phyloP scores from a whole-genome alignment of 169 alveolate species.

The Plasmodium billcollinsi region DNA sequence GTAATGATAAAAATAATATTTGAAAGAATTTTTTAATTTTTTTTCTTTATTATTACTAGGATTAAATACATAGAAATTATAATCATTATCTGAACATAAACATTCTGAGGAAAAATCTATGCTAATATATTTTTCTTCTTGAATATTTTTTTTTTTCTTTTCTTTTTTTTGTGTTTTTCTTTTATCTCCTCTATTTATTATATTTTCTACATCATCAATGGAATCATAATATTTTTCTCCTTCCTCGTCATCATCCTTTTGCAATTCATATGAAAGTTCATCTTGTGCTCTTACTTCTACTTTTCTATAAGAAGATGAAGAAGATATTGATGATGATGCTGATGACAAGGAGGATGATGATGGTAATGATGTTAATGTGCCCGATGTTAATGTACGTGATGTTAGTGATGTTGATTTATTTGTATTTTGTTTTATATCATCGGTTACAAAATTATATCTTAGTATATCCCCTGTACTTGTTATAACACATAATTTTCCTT shows the following conservation, averaged over 20 bases:
- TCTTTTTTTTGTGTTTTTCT: constrained; percentile 32
- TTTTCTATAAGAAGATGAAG: no score
- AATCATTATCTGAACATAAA: constrained; percentile 68
- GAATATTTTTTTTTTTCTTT: constrained; percentile 10
- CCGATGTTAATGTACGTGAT: neutral
- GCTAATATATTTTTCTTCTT: constrained; percentile 46
- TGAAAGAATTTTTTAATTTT: neutral
- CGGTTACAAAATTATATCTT: constrained; percentile 32
- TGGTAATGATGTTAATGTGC: no score
- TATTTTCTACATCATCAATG: constrained; percentile 3
- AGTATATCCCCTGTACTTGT: constrained; percentile 63
- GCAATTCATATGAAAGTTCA: constrained; percentile 24
- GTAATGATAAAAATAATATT: constrained; percentile 1
- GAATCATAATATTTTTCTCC: neutral
- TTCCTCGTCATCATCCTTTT: constrained; percentile 21
- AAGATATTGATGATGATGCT: no score
- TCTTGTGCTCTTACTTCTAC: no score
- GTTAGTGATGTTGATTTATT: constrained; percentile 7
- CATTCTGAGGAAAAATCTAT: constrained; percentile 49
- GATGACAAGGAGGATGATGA: no score
- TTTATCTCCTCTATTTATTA: neutral
- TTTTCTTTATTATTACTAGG: constrained; percentile 57
- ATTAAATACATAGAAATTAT: constrained; percentile 63
- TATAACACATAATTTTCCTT: constrained; percentile 56
- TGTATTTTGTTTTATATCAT: constrained; percentile 12